Evolutionary conservation across 2,329 filamentous ascomycete genomes (phyloP).

Genomic region (Penicillium paneum): DNA sequence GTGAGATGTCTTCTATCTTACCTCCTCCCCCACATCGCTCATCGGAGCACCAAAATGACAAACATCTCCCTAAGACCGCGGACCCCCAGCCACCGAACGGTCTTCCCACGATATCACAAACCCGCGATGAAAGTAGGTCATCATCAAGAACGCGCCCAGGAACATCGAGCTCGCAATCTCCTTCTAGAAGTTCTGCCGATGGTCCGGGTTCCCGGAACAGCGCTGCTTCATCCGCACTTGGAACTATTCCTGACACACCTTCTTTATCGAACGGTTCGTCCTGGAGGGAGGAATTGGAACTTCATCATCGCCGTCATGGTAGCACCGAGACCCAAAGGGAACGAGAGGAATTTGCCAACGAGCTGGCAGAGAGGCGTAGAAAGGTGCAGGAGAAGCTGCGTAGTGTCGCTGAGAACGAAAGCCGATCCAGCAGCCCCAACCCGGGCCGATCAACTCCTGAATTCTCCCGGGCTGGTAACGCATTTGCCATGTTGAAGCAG

Average conservation of each 20-base stretch:
- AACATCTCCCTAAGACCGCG: conserved; percentile 2
- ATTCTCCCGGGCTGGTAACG: conserved; percentile 36
- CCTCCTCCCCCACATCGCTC: conserved; percentile 47
- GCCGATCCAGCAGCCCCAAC: conserved; percentile 44
- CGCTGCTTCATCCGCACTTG: conserved; percentile 12
- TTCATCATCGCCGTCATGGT: conserved; percentile 42
- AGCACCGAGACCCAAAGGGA: conserved; percentile 51
- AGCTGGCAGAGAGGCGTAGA: conserved; percentile 47
- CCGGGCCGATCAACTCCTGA: conserved; percentile 37
- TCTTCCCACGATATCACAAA: neutral
- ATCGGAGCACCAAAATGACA: conserved; percentile 33
- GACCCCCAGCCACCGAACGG: neutral
- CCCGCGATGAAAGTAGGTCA: neutral
- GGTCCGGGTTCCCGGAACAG: conserved; percentile 13
- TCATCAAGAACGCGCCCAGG: neutral
- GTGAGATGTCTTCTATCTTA: conserved; percentile 77
- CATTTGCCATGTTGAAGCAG: conserved; percentile 45
- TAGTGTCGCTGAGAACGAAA: conserved; percentile 43
- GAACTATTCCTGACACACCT: neutral
- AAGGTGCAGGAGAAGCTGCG: conserved; percentile 50
- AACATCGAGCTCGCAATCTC: conserved; percentile 9
- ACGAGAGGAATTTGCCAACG: conserved; percentile 48
- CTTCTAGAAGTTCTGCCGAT: conserved; percentile 13
- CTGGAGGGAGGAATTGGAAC: conserved; percentile 50
- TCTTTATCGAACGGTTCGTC: conserved; percentile 22